Evolutionary conservation across 768 basidiomycete species (phyloP), one percentile per base, ranked within the genome.

Genomic region (Tricholomella constricta): DNA sequence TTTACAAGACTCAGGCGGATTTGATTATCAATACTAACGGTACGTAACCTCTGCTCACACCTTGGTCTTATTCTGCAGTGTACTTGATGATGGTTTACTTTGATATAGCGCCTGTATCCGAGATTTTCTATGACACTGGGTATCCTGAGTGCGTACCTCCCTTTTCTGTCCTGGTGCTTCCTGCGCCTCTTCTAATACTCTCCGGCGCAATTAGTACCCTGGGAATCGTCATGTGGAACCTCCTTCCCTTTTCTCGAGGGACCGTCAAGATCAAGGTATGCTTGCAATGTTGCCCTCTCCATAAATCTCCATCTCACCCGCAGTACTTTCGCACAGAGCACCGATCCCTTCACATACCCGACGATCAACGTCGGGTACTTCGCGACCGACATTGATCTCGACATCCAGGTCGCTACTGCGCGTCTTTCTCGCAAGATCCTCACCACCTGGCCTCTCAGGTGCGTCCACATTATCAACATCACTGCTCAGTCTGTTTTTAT

Each of bases 171-270:
- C 20, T 27, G 11, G 45, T 11, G 8, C 11, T 32, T 9, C 17
- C 6, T 48, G 52, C 15, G 26, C 31, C 23, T 25, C 4, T 23
- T 45, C 19, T 29, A 52, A 26, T 29, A 17, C 6, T 35, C 15
- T 2, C 17, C 14, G 17, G 8, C 15, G 8, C 7, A 2, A 50
- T 19, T 48, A 79, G 77, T 44, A 71, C 65, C 8, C 52, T 82
- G 14, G 81, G 81, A 2, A 74, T 83, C 45, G 69, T 72, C 51
- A 71, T 76, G 66, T 84, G 82, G 81, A 73, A 74, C 48, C 71
- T 84, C 15, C 71, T 84, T 4, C 81, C 81, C 1, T 83, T 82
- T 67, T 77, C 77, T 63, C 66, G 81, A 22, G 82, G 82, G 6
- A 72, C 60, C n/a, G 77, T 82, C 25, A 68, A 67, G 44, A 77